Evolutionary conservation across 2,329 filamentous ascomycete genomes (phyloP).

Genomic region (Albifimbria verrucaria): DNA sequence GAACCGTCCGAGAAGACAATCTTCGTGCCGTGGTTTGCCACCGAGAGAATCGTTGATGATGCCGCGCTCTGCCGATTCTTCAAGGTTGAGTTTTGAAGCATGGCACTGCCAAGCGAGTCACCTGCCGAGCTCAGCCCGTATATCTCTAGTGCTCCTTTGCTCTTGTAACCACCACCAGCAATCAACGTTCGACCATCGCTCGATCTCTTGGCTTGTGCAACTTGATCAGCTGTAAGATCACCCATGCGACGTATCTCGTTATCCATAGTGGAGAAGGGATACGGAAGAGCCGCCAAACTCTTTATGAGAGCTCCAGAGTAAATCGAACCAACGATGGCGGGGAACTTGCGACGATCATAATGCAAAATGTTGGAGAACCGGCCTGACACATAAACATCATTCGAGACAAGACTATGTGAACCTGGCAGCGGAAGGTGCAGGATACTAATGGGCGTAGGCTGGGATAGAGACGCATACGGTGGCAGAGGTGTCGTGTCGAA

Average conservation of each 20-base stretch:
- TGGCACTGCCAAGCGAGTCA: constrained; percentile 20
- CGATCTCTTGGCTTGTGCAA: constrained; percentile 49
- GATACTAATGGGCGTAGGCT: constrained; percentile 79
- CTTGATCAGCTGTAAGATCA: constrained; percentile 52
- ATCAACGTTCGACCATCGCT: constrained; percentile 64
- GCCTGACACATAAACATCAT: constrained; percentile 84
- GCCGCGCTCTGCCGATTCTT: constrained; percentile 84
- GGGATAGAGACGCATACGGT: constrained; percentile 68
- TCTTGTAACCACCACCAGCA: constrained; percentile 86
- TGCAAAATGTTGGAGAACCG: constrained; percentile 85
- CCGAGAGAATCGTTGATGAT: constrained; percentile 75
- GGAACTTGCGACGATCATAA: constrained; percentile 86
- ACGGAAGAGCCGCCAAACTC: constrained; percentile 66
- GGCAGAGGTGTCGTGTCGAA: constrained; percentile 52
- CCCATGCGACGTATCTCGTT: constrained; percentile 55
- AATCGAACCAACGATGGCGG: constrained; percentile 71
- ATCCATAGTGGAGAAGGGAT: constrained; percentile 61
- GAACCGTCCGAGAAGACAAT: constrained; percentile 82
- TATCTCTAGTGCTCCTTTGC: constrained; percentile 85
- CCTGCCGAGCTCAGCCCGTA: constrained; percentile 56
- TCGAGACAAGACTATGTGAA: constrained; percentile 53
- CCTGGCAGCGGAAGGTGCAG: constrained; percentile 66
- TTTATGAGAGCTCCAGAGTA: constrained; percentile 81
- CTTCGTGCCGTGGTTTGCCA: constrained; percentile 75
- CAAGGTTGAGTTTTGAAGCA: constrained; percentile 46